Evolutionary conservation across 1,284 basidiomycete species (phyloP).

Genomic region (Papiliotrema laurentii): DNA sequence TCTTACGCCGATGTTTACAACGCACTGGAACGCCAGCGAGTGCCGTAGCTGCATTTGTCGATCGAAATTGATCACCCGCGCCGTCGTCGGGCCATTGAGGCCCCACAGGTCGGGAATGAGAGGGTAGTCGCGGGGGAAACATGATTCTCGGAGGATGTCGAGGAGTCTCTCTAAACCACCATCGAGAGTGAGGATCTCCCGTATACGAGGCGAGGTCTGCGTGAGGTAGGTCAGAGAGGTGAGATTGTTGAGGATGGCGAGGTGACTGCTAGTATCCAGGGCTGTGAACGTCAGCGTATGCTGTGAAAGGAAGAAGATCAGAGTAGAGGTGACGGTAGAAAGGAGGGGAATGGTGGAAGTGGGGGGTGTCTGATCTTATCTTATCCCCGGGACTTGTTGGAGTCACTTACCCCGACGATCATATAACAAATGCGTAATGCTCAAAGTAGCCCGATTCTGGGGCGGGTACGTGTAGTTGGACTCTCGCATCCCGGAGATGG

Average conservation of each 20-base stretch:
- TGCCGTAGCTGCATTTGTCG: slow-evolving; percentile 81
- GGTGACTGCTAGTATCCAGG: slow-evolving; percentile 82
- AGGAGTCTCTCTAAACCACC: slow-evolving; percentile 95
- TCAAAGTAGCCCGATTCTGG: slow-evolving; percentile 92
- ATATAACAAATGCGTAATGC: slow-evolving; percentile 90
- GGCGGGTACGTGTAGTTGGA: slow-evolving; percentile 93
- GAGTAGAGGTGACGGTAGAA: neutral
- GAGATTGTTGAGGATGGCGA: slow-evolving; percentile 94
- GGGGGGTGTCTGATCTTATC: neutral
- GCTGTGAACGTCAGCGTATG: slow-evolving; percentile 53
- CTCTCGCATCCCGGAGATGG: slow-evolving; percentile 72
- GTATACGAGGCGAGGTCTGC: slow-evolving; percentile 92
- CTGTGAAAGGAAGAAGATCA: neutral
- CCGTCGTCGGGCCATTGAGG: slow-evolving; percentile 46
- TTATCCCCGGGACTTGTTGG: neutral
- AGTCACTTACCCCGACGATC: slow-evolving; percentile 78
- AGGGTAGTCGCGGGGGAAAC: slow-evolving; percentile 37
- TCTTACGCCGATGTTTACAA: slow-evolving; percentile 95
- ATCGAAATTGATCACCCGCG: slow-evolving; percentile 56
- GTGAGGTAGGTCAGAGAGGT: slow-evolving; percentile 96
- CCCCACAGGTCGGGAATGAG: slow-evolving; percentile 46
- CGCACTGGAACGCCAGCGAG: slow-evolving; percentile 90
- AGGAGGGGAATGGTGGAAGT: neutral
- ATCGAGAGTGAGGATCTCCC: slow-evolving; percentile 96
- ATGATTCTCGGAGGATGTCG: slow-evolving; percentile 83